Base-by-base conservation (phyloP, 2,329 filamentous ascomycete genomes). In the Neonectria sp. region DNA sequence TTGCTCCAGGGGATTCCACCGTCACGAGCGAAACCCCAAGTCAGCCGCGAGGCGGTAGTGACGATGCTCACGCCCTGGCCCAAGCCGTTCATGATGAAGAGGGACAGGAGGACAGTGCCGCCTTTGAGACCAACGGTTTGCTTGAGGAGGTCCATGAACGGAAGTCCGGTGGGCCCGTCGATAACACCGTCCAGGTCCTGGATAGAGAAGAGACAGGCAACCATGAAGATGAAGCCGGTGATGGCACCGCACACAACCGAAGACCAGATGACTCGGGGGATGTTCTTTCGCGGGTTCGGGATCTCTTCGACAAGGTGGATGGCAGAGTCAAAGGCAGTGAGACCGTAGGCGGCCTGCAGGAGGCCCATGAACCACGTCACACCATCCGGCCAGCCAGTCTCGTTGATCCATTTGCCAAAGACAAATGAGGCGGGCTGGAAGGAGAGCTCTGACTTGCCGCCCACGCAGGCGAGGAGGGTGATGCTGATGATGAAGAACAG, bases 291-390 rank as follows among this genome's bases (percentile, higher is more conserved):
- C 1, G 87, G 86, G 4, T 81, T 77, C 1, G 87, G 86, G 2
- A 89, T 86, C 71, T 89, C 87, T 69, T 89, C 87, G 2, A 87
- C 84, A 80, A 89, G 84, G 73, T 90, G 88, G 43, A 89, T 88
- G 37, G 88, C 87, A 0, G 87, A 85, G 71, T 90, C 88, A 68
- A 89, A 89, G 2, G 87, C 87, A 1, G 74, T 74, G 3, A 77
- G 67, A 65, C 86, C 87, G 61, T 89, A 89, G 0, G 87, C 87
- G 2, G 86, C 84, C 69, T 89, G 87, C 0, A 89, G 81, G 2
- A 90, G 82, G 4, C 88, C 88, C 0, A 85, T 84, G 69, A 90
- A 89, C 86, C 86, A 89, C n/a, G 84, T 83, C 0, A 89, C 84
- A 1, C 86, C 86, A 49, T 87, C 82, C 2, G 79, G 76, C 87